Evolutionary conservation across 192 early-diverging fungal genomes (phyloP).

Genomic region (Coemansia sp.): DNA sequence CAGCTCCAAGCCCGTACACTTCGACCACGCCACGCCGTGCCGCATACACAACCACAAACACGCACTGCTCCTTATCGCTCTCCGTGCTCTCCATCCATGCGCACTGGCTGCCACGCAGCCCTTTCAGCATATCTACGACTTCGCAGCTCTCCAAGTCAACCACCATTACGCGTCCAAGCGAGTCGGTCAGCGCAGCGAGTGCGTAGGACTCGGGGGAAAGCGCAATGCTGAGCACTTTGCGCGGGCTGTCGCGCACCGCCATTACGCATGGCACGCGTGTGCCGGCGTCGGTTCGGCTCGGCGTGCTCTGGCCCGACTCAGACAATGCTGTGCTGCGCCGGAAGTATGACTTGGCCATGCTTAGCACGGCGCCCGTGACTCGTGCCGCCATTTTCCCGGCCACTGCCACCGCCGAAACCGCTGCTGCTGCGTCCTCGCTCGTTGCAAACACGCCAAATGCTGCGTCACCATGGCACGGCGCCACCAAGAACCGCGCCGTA

Average conservation of each 20-base stretch:
- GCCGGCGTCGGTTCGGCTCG: constrained; percentile 13
- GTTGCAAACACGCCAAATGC: constrained; percentile 49
- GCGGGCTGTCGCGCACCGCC: constrained; percentile 35
- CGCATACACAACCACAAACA: constrained; percentile 40
- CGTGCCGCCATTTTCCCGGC: constrained; percentile 40
- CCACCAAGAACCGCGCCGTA: constrained; percentile 45
- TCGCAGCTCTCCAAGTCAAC: constrained; percentile 48
- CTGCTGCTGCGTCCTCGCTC: constrained; percentile 32
- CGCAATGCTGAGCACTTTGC: constrained; percentile 42
- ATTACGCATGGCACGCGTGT: constrained; percentile 36
- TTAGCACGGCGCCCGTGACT: constrained; percentile 44
- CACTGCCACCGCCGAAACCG: constrained; percentile 42
- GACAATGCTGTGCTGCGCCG: constrained; percentile 18
- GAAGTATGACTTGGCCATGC: constrained; percentile 45
- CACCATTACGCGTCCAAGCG: constrained; percentile 34
- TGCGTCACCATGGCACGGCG: constrained; percentile 42
- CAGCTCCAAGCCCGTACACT: constrained; percentile 26
- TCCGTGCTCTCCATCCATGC: constrained; percentile 36
- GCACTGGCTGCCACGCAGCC: constrained; percentile 47
- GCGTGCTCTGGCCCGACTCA: constrained; percentile 3
- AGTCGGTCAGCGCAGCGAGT: constrained; percentile 42
- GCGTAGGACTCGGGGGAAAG: constrained; percentile 30
- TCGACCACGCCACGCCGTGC: constrained; percentile 32
- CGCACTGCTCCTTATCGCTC: neutral
- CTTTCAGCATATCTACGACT: constrained; percentile 46